Conservation (phyloP, 2,329 filamentous ascomycete species). For the Ceratocystis alfenasii region DNA sequence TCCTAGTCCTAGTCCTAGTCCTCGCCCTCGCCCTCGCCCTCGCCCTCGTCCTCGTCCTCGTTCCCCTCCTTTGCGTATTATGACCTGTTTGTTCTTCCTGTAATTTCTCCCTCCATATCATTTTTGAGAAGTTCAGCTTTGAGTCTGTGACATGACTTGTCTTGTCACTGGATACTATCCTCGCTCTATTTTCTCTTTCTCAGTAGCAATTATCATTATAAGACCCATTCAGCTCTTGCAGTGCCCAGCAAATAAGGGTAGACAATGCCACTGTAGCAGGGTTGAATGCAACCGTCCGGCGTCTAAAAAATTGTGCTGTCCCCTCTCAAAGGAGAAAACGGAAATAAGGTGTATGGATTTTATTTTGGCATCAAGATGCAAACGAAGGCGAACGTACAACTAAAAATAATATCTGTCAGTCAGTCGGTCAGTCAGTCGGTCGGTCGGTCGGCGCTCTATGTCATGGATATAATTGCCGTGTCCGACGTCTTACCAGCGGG, state of each 20-base stretch:
- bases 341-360: not conserved
- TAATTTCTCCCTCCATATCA: not conserved
- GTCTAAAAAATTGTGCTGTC: not conserved
- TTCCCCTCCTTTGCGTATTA: not conserved
- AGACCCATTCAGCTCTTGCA: not conserved
- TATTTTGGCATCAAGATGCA: too few species aligned
- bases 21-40: not conserved
- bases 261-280: not conserved
- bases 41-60: too few species aligned
- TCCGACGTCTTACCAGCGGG: not conserved
- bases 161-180: not conserved
- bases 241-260: not conserved
- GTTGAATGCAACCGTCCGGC: not conserved
- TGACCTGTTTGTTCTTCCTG: not conserved
- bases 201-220: not conserved
- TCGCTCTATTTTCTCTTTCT: not conserved
- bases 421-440: not conserved
- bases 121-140: slow-evolving; percentile 1
- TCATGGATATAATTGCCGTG: not conserved
- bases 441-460: not conserved
- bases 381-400: not conserved
- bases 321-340: not conserved
- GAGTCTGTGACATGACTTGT: slow-evolving; percentile 1
- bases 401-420: not conserved
- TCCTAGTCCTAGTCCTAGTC: too few species aligned